Conservation (phyloP, 2,329 filamentous ascomycete genomes). For the Fusarium illudens region DNA sequence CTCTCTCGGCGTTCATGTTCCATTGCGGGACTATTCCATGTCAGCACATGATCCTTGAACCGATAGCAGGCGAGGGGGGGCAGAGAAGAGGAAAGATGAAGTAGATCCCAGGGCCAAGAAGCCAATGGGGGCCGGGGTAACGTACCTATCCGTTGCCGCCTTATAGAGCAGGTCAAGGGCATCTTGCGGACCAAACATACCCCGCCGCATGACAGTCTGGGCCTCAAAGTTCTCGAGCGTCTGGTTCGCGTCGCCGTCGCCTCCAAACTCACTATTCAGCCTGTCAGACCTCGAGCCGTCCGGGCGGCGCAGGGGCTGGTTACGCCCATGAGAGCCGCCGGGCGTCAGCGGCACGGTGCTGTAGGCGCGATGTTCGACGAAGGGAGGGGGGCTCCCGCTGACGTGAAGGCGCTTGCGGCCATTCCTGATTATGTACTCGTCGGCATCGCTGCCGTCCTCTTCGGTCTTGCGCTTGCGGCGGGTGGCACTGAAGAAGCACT, state of each 20-base stretch:
- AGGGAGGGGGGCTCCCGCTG: constrained; percentile 55
- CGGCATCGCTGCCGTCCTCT: constrained; percentile 61
- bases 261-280: constrained; percentile 49
- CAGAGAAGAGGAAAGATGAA: not conserved
- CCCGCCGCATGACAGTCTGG: constrained; percentile 70
- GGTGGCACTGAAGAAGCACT: constrained; percentile 96
- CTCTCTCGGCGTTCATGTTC: constrained; percentile 39
- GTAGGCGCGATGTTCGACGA: constrained; percentile 56
- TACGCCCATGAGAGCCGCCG: constrained; percentile 72
- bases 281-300: constrained; percentile 47
- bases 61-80: not conserved
- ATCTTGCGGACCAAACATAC: constrained; percentile 91
- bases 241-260: constrained; percentile 64
- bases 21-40: constrained; percentile 32
- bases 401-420: constrained; percentile 72
- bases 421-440: constrained; percentile 77
- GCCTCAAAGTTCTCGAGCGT: constrained; percentile 72
- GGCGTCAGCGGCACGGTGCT: constrained; percentile 67
- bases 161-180: constrained; percentile 91
- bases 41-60: constrained; percentile 10
- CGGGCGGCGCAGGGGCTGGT: constrained; percentile 72
- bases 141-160: constrained; percentile 73
- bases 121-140: constrained; percentile 29
- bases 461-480: constrained; percentile 87
- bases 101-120: not conserved